phyloP scores from a whole-genome alignment of 148 eudicot species.

The Fagopyrum tataricum region DNA sequence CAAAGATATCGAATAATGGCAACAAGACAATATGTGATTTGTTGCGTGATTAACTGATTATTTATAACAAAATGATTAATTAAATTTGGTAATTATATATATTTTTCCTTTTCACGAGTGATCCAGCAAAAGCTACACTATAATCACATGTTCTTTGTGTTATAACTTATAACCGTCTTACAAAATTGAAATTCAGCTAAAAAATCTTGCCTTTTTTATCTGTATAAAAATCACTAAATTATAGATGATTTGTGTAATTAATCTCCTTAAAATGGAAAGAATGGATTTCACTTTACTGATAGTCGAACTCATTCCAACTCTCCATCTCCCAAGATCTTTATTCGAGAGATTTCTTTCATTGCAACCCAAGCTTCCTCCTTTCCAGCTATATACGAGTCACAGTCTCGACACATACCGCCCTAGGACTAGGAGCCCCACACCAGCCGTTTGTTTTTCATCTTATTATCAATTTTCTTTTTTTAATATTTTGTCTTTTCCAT shows the following conservation, averaged over 20 bases:
- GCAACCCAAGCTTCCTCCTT: constrained; percentile 30
- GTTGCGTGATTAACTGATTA: too few species aligned
- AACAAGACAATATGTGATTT: too few species aligned
- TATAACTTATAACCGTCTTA: too few species aligned
- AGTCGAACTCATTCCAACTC: constrained; percentile 6
- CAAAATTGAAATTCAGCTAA: too few species aligned
- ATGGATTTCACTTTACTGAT: constrained; percentile 12
- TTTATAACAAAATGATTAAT: too few species aligned
- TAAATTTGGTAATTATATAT: too few species aligned
- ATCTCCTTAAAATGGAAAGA: not conserved
- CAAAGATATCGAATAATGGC: too few species aligned
- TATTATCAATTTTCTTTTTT: not conserved
- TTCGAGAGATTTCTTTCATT: constrained; percentile 43
- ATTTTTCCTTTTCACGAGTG: too few species aligned
- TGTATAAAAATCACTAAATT: too few species aligned
- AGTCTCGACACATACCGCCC: constrained; percentile 23
- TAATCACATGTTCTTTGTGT: too few species aligned
- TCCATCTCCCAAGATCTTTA: constrained; percentile 16
- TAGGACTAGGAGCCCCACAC: constrained; percentile 3
- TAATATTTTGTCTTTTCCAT: constrained; percentile 4
- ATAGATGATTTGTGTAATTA: not conserved
- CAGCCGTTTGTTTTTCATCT: not conserved
- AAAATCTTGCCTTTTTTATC: too few species aligned
- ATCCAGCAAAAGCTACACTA: too few species aligned
- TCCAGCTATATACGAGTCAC: constrained; percentile 10